A percentile compares a stretch with the other conserved stretches of the same genome.
phyloP scores from a whole-genome alignment of 768 basidiomycete genomes.

The Rhodotorula kratochvilovae region DNA sequence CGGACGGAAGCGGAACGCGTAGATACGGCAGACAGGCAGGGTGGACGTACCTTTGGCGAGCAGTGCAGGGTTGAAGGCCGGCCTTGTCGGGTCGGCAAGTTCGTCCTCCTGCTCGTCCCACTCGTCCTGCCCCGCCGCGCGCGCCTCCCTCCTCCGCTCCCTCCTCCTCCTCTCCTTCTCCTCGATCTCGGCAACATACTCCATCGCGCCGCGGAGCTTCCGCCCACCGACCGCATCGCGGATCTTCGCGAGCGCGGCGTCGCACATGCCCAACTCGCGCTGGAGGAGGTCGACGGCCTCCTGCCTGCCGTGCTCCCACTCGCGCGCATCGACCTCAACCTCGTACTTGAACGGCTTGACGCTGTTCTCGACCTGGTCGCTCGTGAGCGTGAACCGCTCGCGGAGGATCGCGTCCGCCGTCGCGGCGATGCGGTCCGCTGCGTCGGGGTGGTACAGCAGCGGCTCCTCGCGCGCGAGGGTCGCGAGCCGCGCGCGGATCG shows the following conservation, averaged over 20 bases:
- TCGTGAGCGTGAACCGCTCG: constrained; percentile 87
- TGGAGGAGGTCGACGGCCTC: constrained; percentile 73
- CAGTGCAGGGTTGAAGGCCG: constrained; percentile 81
- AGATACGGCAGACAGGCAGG: neutral
- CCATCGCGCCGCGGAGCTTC: constrained; percentile 67
- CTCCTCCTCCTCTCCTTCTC: constrained; percentile 54
- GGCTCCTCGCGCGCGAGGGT: constrained; percentile 83
- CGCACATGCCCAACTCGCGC: constrained; percentile 77
- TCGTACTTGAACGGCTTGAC: constrained; percentile 99
- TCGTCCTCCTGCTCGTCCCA: constrained; percentile 51
- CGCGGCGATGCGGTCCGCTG: constrained; percentile 81
- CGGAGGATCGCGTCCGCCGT: constrained; percentile 90
- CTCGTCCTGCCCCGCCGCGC: constrained; percentile 39
- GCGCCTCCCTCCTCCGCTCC: constrained; percentile 30
- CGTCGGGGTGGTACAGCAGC: constrained; percentile 81
- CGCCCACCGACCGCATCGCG: constrained; percentile 83
- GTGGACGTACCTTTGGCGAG: constrained; percentile 73
- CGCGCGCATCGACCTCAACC: constrained; percentile 83
- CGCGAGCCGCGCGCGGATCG: constrained; percentile 71
- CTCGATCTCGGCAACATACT: constrained; percentile 76
- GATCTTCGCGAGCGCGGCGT: constrained; percentile 79
- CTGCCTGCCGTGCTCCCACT: constrained; percentile 83
- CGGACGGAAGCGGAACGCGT: no score
- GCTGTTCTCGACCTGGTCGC: constrained; percentile 97
- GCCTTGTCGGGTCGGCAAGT: constrained; percentile 54